Evolutionary conservation across 176 grass and related monocot species (phyloP).

Genomic region (Raddia distichophylla): DNA sequence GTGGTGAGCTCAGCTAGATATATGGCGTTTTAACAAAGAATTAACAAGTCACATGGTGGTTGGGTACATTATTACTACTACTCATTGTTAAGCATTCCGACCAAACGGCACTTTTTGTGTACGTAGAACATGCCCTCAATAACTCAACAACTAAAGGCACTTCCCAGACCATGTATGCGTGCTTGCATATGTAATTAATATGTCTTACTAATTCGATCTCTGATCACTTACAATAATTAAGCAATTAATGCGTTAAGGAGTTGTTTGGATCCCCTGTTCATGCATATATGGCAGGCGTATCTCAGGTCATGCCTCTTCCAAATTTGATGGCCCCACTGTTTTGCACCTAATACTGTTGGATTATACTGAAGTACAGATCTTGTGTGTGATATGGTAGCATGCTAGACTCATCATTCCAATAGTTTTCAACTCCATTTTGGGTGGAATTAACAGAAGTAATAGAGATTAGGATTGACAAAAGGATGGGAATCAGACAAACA

Average conservation of each 20-base stretch:
- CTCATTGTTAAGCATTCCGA: background rate
- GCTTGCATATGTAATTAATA: too few relatives aligned
- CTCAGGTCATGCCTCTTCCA: background rate
- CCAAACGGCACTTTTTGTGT: background rate
- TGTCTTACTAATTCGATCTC: background rate
- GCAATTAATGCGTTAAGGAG: background rate
- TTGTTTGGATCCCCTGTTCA: background rate
- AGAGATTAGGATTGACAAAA: background rate
- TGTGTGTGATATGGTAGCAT: background rate
- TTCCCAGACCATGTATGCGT: slow-evolving; percentile 14
- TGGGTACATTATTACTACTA: background rate
- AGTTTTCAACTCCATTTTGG: background rate
- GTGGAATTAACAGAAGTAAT: background rate
- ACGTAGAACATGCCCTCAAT: background rate
- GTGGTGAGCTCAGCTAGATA: background rate
- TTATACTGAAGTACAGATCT: background rate
- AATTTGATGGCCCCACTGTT: background rate
- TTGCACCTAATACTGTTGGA: background rate
- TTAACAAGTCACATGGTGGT: background rate
- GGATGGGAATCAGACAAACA: background rate
- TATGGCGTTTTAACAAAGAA: slow-evolving; percentile 1
- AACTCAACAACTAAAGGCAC: slow-evolving; percentile 4
- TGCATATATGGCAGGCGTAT: background rate
- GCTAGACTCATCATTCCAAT: background rate
- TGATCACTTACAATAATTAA: background rate